These are phyloP conservation scores for Coemansia sp. DNA, from an alignment of 192 early-diverging fungal genomes.

Conservation along the genomic window DNA sequence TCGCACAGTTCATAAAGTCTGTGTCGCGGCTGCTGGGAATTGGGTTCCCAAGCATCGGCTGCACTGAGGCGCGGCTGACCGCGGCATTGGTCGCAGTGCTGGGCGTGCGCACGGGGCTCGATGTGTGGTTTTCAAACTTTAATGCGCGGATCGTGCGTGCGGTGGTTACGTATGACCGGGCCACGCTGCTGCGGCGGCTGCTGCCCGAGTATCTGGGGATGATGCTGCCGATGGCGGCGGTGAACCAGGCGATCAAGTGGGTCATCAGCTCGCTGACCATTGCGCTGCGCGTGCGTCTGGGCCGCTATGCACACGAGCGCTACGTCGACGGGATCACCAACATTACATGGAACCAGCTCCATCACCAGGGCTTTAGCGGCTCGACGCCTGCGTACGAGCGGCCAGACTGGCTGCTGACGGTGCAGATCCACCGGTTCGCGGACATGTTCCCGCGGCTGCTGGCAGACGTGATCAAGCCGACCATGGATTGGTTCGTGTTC, in stretches of 20 bases:
- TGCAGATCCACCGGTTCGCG: slow-evolving; percentile 53
- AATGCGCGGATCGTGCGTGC: slow-evolving; percentile 48
- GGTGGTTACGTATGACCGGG: slow-evolving; percentile 42
- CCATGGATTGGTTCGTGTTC: slow-evolving; percentile 52
- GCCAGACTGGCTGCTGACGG: slow-evolving; percentile 52
- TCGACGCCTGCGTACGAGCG: slow-evolving; percentile 36
- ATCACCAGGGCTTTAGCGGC: slow-evolving; percentile 22
- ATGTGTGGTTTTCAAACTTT: slow-evolving; percentile 54
- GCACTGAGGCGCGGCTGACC: slow-evolving; percentile 41
- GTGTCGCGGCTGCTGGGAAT: slow-evolving; percentile 39
- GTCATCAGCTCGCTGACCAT: slow-evolving; percentile 47
- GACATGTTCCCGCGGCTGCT: slow-evolving; percentile 51
- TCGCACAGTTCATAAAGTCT: slow-evolving; percentile 47
- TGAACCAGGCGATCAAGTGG: slow-evolving; percentile 56
- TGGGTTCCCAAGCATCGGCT: slow-evolving; percentile 33
- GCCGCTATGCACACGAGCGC: slow-evolving; percentile 38
- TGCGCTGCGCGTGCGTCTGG: slow-evolving; percentile 47
- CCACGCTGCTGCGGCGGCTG: slow-evolving; percentile 36
- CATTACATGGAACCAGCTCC: slow-evolving; percentile 51
- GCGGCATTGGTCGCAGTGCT: slow-evolving; percentile 39
- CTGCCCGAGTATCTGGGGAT: slow-evolving; percentile 52
- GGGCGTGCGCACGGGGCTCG: slow-evolving; percentile 41
- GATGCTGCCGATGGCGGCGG: slow-evolving; percentile 47
- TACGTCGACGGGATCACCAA: slow-evolving; percentile 54
- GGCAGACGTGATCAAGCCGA: slow-evolving; percentile 49